Evolutionary conservation across 192 early-diverging fungal species (phyloP).

Genomic region (Coemansia sp.): DNA sequence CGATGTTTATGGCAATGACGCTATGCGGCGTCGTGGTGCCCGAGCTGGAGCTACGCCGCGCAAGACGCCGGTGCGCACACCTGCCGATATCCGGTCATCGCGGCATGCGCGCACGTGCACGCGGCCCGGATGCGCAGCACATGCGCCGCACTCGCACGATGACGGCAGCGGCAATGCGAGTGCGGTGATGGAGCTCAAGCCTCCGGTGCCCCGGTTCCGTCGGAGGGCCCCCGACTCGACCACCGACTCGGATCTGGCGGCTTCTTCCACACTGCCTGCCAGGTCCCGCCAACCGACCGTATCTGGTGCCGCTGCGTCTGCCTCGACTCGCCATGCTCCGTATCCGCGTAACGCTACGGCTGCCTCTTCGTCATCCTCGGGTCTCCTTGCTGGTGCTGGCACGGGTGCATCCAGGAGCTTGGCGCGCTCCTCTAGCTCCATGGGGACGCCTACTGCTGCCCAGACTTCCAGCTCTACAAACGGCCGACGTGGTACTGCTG

Average conservation of each 20-base stretch:
- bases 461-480: background rate
- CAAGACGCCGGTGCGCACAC: constrained; percentile 29
- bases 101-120: constrained; percentile 46
- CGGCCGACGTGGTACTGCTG: background rate
- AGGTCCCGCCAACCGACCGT: background rate
- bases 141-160: constrained; percentile 53
- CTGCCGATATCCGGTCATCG: constrained; percentile 36
- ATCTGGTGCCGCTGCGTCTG: background rate
- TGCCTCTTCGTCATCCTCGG: background rate
- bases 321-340: background rate
- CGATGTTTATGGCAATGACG: too few species aligned
- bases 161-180: constrained; percentile 13
- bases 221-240: background rate
- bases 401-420: background rate
- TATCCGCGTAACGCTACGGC: background rate
- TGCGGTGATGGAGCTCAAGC: constrained; percentile 52
- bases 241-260: background rate
- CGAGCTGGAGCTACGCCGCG: background rate
- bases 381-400: background rate
- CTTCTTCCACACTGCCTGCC: background rate
- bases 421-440: background rate
- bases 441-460: background rate
- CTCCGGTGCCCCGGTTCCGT: constrained; percentile 48
- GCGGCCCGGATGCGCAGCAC: constrained; percentile 51
- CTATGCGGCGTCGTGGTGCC: too few species aligned